A percentile compares a stretch with the other conserved stretches of the same genome.
phyloP scores from a whole-genome alignment of 768 basidiomycete species.

The Hebeloma cylindrosporum region DNA sequence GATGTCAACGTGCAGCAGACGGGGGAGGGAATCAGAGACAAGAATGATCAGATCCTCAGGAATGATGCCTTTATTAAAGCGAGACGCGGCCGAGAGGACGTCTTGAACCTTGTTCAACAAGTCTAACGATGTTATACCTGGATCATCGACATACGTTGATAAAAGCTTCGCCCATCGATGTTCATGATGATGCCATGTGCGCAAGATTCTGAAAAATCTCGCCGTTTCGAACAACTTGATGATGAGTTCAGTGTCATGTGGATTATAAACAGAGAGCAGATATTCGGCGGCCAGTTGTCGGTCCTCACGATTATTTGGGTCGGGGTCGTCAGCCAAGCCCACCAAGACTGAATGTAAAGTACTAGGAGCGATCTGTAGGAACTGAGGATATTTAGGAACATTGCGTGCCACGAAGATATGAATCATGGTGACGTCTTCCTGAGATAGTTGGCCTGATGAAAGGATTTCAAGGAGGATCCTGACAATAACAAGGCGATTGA shows the following conservation, averaged over 20 bases:
- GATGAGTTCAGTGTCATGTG: slow-evolving; percentile 71
- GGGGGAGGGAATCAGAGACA: slow-evolving; percentile 59
- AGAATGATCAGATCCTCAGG: slow-evolving; percentile 55
- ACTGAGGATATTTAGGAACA: slow-evolving; percentile 94
- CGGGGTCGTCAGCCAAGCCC: slow-evolving; percentile 72
- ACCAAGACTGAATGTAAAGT: slow-evolving; percentile 75
- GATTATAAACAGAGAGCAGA: slow-evolving; percentile 87
- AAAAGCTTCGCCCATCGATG: slow-evolving; percentile 74
- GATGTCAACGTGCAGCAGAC: slow-evolving; percentile 62
- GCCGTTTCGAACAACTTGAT: slow-evolving; percentile 72
- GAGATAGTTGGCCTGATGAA: slow-evolving; percentile 50
- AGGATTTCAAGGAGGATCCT: slow-evolving; percentile 83
- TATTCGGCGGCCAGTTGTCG: slow-evolving; percentile 94
- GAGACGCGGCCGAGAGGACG: slow-evolving; percentile 50
- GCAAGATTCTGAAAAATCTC: slow-evolving; percentile 89
- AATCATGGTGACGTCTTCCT: slow-evolving; percentile 75
- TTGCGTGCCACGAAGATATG: slow-evolving; percentile 97
- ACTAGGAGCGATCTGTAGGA: slow-evolving; percentile 65
- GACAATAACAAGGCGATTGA: slow-evolving; percentile 79
- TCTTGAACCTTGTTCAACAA: slow-evolving; percentile 68
- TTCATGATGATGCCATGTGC: slow-evolving; percentile 76
- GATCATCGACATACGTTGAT: slow-evolving; percentile 73
- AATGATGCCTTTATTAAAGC: slow-evolving; percentile 47
- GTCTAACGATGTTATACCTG: slow-evolving; percentile 55
- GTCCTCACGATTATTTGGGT: slow-evolving; percentile 83